Evolutionary conservation across 768 basidiomycete genomes (phyloP), one percentile per base, ranked within the genome.

Genomic region (Suillus lakei): DNA sequence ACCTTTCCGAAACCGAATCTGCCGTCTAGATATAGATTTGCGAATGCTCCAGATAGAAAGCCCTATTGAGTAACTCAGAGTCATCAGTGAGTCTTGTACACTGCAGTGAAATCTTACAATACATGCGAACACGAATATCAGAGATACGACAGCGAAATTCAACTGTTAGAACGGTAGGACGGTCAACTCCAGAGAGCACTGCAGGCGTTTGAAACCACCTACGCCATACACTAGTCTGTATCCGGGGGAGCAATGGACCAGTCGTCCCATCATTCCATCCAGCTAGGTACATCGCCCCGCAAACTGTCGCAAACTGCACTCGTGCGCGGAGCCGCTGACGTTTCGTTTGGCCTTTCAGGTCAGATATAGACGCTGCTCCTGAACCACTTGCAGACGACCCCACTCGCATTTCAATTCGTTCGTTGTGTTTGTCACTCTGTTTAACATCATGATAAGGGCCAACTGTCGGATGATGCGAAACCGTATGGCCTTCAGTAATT

Each of bases 251-350:
- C 23, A 95, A 76, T 1, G 93, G 91, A 2, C 93, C 93, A 16
- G 86, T 85, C 0, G 88, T 84, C 15, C 88, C 89, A 73, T 93
- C 92, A 70, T 90, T 92, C 91, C 91, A 94, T 18, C 93, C 93
- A 18, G 83, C 83, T 4, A 91, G 76, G 65, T 89, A 88, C 55
- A 90, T 60, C 13, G 81, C 77, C 77, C 80, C 86, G 68, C 88
- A 91, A 41, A 88, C 76, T 1, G 87, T 73, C 21, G 76, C 68
- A 64, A 89, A 85, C 66, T 91, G 89, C 32, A 88, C 73, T 64
- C 56, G 58, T 66, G 71, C 70, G 43, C 67, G 67, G 54, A 43
- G 60, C 30, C 65, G 72, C 13, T 62, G 58, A 21, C 53, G 43
- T 51, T 63, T 41, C 0, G 63, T 44, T 46, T 69, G 56, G n/a